Percentiles rank a stretch among this genome's conserved stretches.
phyloP scores from a whole-genome alignment of 345 rosid genomes.

The Erucastrum elatum region DNA sequence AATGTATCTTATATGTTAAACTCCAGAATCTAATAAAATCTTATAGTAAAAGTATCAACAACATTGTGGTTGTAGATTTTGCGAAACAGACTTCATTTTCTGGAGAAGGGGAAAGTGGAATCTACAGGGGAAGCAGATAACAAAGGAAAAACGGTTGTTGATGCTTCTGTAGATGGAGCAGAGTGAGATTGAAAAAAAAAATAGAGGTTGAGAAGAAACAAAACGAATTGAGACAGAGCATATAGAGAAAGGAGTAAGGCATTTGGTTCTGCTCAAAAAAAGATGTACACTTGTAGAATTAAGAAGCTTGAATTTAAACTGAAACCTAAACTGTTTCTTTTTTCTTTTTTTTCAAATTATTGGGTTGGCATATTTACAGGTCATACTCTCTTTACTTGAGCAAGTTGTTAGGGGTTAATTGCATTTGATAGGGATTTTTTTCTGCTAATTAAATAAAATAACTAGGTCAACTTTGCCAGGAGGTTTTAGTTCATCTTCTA shows the following conservation, averaged over 20 bases:
- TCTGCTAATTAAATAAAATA: too few species aligned
- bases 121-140: slow-evolving; percentile 13
- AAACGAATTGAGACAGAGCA: background rate
- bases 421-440: background rate
- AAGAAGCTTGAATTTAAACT: slow-evolving; percentile 10
- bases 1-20: background rate
- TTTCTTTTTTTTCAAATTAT: background rate
- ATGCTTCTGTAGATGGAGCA: slow-evolving; percentile 13
- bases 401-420: too few species aligned
- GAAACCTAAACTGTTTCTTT: background rate
- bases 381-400: background rate
- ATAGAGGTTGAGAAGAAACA: background rate
- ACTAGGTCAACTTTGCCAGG: too few species aligned
- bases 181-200: background rate
- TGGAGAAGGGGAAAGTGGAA: slow-evolving; percentile 1
- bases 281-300: slow-evolving; percentile 26
- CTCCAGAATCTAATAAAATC: background rate
- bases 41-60: background rate
- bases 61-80: slow-evolving; percentile 19
- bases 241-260: slow-evolving; percentile 1
- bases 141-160: slow-evolving; percentile 28
- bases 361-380: background rate
- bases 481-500: too few species aligned
- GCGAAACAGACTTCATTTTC: slow-evolving; percentile 25
- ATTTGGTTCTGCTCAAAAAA: background rate